Base-by-base conservation (phyloP, 2,329 filamentous ascomycete species). In the Curvularia spicifera region DNA sequence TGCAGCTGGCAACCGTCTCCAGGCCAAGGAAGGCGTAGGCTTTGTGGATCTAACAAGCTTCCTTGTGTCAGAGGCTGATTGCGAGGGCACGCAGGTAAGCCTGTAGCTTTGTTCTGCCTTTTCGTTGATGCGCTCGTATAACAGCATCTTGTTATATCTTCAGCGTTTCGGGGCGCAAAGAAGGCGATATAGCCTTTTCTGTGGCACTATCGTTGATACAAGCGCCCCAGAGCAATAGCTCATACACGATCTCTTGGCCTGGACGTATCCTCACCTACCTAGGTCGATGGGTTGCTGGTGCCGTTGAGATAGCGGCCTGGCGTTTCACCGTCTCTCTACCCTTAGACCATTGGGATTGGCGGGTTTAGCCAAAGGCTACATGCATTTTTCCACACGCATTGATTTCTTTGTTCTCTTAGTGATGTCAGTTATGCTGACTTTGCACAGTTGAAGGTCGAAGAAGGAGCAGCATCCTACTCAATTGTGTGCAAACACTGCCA, bases 31-130 rank as follows among this genome's bases (percentile, higher is more conserved):
- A 7, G 85, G 88, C 0, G 82, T 89, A 28, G 92, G 91, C 0
- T 89, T 97, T 64, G 89, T 98, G 51, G 93, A 97, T 72, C 80
- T 93, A 44, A 87, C 88, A 29, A 90, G 89, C 10, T 89, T 99
- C 61, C 79, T 97, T 24, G 78, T 98, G 44, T 78, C 84, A 0
- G 82, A 87, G 60, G 76, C 79, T 1, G 91, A 98, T 76, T 93
- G 91, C 67, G 56, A 57, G 22, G 72, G 76, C 59, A 66, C 79
- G 50, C 68, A 78, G 79, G 80, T 83, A 79, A 73, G 79, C 64
- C 42, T 13, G 18, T 60, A 33, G 22, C 15, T 35, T 46, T 13
- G 9, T 20, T 51, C 12, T 24, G 22, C 22, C 26, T 43, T 24
- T 45, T 43, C 13, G 18, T 42, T 28, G 4, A 2, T 26, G 29